Conservation (phyloP, 306 rosid species). For the Gynostemma pentaphyllum region DNA sequence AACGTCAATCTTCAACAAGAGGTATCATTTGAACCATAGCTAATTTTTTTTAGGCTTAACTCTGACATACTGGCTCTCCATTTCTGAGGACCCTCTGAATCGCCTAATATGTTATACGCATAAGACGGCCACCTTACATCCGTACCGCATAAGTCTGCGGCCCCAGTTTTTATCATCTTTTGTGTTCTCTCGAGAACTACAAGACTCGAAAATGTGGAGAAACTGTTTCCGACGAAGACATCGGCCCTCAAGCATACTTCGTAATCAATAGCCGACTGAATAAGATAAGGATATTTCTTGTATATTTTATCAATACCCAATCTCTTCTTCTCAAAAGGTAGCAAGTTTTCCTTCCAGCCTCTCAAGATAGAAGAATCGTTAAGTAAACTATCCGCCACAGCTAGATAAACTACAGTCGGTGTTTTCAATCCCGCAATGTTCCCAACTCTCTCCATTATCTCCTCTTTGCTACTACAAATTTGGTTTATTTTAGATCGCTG, state of each 20-base stretch:
- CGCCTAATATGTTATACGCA: slow-evolving; percentile 61
- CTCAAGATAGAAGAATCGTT: slow-evolving; percentile 46
- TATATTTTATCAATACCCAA: slow-evolving; percentile 50
- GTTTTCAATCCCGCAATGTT: slow-evolving; percentile 30
- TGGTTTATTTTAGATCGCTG: slow-evolving; percentile 44
- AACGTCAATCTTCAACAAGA: slow-evolving; percentile 27
- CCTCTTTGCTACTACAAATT: slow-evolving; percentile 73
- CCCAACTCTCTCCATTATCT: slow-evolving; percentile 59
- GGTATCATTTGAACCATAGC: slow-evolving; percentile 64
- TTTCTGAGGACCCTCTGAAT: slow-evolving; percentile 46
- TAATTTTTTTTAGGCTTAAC: slow-evolving; percentile 50
- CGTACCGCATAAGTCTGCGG: slow-evolving; percentile 23
- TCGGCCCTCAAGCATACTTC: slow-evolving; percentile 77
- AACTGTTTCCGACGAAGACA: slow-evolving; percentile 83
- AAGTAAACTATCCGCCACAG: slow-evolving; percentile 74
- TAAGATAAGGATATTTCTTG: slow-evolving; percentile 63
- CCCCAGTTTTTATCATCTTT: slow-evolving; percentile 40
- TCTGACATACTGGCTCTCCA: slow-evolving; percentile 77
- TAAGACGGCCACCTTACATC: slow-evolving; percentile 71
- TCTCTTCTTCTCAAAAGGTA: slow-evolving; percentile 72
- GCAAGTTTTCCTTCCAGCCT: slow-evolving; percentile 58
- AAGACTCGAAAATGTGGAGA: slow-evolving; percentile 86
- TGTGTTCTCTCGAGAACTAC: slow-evolving; percentile 80
- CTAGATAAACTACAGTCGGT: slow-evolving; percentile 57
- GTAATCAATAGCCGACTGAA: slow-evolving; percentile 85